Conservation (phyloP, 1,284 basidiomycete species). For the Austroboletus novae-zelandiae region DNA sequence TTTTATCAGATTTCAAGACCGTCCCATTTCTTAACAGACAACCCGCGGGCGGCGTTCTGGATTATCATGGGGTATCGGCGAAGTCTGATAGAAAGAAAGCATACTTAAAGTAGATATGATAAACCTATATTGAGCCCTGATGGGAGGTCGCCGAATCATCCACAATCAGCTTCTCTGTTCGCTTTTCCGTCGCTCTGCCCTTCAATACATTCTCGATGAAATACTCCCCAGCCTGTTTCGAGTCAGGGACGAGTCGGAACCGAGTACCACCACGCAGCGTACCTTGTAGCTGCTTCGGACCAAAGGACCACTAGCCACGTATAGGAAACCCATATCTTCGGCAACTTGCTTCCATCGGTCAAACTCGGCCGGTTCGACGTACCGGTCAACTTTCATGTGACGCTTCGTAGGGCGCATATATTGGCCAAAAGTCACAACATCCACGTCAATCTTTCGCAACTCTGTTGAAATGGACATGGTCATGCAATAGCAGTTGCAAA, state of each 20-base stretch:
- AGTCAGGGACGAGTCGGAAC: constrained; percentile 7
- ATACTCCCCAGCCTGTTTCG: constrained; percentile 79
- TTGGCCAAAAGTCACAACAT: constrained; percentile 99
- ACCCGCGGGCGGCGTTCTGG: background rate
- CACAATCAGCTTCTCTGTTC: constrained; percentile 35
- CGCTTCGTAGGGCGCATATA: constrained; percentile 99
- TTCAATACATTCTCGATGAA: constrained; percentile 88
- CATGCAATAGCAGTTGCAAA: background rate
- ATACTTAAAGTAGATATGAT: background rate
- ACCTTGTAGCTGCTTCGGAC: constrained; percentile 98
- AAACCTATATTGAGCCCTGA: constrained; percentile 9
- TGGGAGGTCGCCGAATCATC: constrained; percentile 16
- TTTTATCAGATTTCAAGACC: no score
- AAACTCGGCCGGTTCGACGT: constrained; percentile 93
- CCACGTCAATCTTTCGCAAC: constrained; percentile 84
- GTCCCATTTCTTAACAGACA: no score
- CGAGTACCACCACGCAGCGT: constrained; percentile 17
- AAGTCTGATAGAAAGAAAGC: background rate
- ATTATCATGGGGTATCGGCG: background rate
- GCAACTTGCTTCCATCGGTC: constrained; percentile 89
- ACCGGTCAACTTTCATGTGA: constrained; percentile 99
- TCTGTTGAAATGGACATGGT: constrained; percentile 46
- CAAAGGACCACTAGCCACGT: constrained; percentile 95
- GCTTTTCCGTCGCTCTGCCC: constrained; percentile 50
- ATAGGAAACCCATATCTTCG: constrained; percentile 93